phyloP scores from a whole-genome alignment of 2,329 filamentous ascomycete genomes.

The Exophiala bonariae region DNA sequence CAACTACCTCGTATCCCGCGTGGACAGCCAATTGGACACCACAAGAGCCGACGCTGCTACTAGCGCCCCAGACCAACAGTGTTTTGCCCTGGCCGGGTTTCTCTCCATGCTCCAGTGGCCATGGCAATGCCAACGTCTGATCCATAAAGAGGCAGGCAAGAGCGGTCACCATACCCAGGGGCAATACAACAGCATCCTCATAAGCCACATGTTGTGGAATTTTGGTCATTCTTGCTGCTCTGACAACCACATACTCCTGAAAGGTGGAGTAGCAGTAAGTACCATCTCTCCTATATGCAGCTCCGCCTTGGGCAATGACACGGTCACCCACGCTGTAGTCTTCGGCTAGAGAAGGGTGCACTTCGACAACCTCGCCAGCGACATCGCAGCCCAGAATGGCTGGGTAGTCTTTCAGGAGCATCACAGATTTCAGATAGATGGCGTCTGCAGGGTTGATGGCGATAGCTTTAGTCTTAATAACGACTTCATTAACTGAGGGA shows the following conservation, averaged over 20 bases:
- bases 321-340: conserved; percentile 47
- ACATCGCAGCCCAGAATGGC: conserved; percentile 45
- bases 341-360: conserved; percentile 43
- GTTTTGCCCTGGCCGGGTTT: conserved; percentile 13
- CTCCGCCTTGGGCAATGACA: conserved; percentile 35
- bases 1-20: conserved; percentile 43
- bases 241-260: conserved; percentile 30
- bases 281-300: conserved; percentile 24
- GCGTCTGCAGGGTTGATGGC: too few species aligned
- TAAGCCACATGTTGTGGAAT: conserved; percentile 35
- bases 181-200: conserved; percentile 36
- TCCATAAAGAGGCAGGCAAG: conserved; percentile 33
- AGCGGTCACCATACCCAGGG: conserved; percentile 37
- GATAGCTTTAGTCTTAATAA: too few species aligned
- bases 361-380: conserved; percentile 47
- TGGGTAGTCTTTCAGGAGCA: conserved; percentile 30
- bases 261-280: conserved; percentile 31
- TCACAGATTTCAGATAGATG: too few species aligned
- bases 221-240: conserved; percentile 22
- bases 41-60: conserved; percentile 43
- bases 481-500: too few species aligned
- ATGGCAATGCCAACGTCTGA: conserved; percentile 25
- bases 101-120: conserved; percentile 17
- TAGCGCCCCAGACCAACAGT: conserved; percentile 44
- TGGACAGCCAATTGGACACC: conserved; percentile 42